Evolutionary conservation across 2,329 filamentous ascomycete genomes (phyloP).

Genomic region (Microascus cirrosus): DNA sequence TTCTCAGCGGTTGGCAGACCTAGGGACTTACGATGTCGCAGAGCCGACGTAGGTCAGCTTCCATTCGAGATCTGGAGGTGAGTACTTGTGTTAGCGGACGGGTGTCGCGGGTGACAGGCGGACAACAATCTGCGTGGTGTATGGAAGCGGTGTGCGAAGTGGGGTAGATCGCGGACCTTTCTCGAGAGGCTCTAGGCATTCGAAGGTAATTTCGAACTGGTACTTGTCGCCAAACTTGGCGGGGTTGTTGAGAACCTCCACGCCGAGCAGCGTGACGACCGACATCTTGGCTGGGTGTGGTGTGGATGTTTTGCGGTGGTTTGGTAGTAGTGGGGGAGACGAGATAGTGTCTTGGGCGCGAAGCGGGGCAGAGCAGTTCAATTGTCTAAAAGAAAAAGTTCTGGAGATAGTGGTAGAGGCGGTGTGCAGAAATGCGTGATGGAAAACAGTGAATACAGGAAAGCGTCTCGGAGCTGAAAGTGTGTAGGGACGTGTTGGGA

Average conservation of each 20-base stretch:
- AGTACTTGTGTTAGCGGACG: background rate
- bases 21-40: conserved; percentile 70
- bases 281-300: conserved; percentile 51
- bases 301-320: background rate
- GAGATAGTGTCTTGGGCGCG: background rate
- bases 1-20: background rate
- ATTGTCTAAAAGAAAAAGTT: background rate
- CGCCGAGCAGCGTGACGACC: conserved; percentile 88
- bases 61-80: conserved; percentile 82
- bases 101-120: background rate
- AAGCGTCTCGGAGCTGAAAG: background rate
- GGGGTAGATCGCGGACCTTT: conserved; percentile 51
- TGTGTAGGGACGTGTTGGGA: background rate
- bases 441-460: background rate
- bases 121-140: background rate
- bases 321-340: background rate
- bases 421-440: background rate
- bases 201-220: conserved; percentile 97
- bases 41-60: conserved; percentile 98
- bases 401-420: background rate
- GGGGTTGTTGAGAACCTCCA: conserved; percentile 95
- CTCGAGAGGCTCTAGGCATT: conserved; percentile 87
- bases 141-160: background rate
- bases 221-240: conserved; percentile 88
- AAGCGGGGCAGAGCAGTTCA: background rate